These are phyloP conservation scores for Phytophthora litchii DNA, from an alignment of 352 stramenopile genomes.

Conservation along the genomic window DNA sequence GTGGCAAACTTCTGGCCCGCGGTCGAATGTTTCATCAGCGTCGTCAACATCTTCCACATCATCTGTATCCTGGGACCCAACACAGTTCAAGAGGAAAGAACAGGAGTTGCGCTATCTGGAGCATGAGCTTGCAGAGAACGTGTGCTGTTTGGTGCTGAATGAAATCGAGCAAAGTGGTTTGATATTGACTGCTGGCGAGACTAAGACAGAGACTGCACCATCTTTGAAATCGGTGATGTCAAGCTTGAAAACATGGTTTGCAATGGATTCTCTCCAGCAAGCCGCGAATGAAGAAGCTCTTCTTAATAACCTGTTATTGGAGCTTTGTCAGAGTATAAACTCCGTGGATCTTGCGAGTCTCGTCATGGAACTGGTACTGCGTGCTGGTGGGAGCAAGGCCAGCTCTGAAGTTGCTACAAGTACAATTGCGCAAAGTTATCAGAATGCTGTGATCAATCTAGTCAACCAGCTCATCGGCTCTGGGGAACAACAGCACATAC, in stretches of 20 bases:
- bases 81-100: constrained; percentile 35
- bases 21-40: constrained; percentile 40
- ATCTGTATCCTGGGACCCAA: constrained; percentile 38
- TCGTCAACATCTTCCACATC: constrained; percentile 34
- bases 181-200: constrained; percentile 2
- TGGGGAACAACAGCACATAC: constrained; percentile 1
- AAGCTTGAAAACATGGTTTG: constrained; percentile 35
- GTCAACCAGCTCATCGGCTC: constrained; percentile 15
- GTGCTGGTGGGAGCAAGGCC: constrained; percentile 24
- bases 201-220: background rate
- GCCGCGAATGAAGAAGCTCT: constrained; percentile 20
- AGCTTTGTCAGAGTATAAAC: constrained; percentile 28
- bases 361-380: constrained; percentile 37
- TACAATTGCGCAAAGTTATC: constrained; percentile 31
- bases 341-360: constrained; percentile 37
- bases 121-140: constrained; percentile 37
- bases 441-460: constrained; percentile 16
- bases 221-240: constrained; percentile 13
- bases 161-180: constrained; percentile 29
- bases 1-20: constrained; percentile 31
- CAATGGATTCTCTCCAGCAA: constrained; percentile 34
- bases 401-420: constrained; percentile 13
- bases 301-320: constrained; percentile 15
- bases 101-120: constrained; percentile 47
- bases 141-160: constrained; percentile 34